Evolutionary conservation across 768 basidiomycete genomes (phyloP).

Genomic region (Termitomyces sp.): DNA sequence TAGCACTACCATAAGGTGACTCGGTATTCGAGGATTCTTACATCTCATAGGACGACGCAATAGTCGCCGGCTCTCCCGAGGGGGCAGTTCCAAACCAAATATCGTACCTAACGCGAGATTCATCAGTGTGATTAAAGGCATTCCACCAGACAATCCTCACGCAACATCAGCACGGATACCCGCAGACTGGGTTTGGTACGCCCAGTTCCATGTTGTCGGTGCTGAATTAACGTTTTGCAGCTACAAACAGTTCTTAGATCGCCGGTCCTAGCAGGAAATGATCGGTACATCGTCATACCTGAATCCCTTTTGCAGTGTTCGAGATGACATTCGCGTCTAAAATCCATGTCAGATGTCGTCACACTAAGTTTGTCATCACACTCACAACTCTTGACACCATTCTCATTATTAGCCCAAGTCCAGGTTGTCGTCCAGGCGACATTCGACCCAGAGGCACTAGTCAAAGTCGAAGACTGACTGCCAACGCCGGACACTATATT

Average conservation of each 20-base stretch:
- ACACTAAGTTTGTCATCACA: not conserved
- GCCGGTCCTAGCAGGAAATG: no score
- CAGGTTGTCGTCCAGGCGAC: conserved; percentile 54
- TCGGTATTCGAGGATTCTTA: conserved; percentile 19
- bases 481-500: conserved; percentile 41
- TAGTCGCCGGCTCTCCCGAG: conserved; percentile 41
- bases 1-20: not conserved
- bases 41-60: conserved; percentile 52
- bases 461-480: conserved; percentile 44
- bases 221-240: conserved; percentile 38
- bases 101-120: conserved; percentile 36
- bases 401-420: conserved; percentile 47
- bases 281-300: no score
- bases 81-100: conserved; percentile 48
- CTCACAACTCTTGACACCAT: conserved; percentile 57
- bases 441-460: conserved; percentile 30
- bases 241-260: conserved; percentile 12
- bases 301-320: conserved; percentile 44
- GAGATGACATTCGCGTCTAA: conserved; percentile 51
- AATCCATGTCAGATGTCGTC: not conserved
- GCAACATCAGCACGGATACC: conserved; percentile 54
- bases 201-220: conserved; percentile 51
- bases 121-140: not conserved
- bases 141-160: conserved; percentile 20
- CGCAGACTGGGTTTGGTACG: conserved; percentile 37